phyloP scores from a whole-genome alignment of 306 rosid genomes.

The Malus orientalis region DNA sequence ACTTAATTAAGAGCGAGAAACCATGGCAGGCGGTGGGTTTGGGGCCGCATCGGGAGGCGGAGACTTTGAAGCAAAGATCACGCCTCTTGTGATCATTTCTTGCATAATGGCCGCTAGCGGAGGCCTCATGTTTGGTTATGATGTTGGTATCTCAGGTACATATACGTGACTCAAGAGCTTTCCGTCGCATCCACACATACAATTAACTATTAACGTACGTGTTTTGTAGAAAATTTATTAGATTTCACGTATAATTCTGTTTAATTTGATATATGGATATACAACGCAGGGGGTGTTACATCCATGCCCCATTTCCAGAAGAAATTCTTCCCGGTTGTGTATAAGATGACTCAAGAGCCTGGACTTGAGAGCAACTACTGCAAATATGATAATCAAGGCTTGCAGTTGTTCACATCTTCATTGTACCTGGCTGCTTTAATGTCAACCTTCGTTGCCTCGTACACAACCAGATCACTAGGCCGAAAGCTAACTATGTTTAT shows the following conservation, averaged over 20 bases:
- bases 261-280: not conserved
- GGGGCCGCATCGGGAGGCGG: not conserved
- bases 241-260: not conserved
- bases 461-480: slow-evolving; percentile 39
- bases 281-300: slow-evolving; percentile 50
- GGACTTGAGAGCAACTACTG: slow-evolving; percentile 46
- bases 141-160: slow-evolving; percentile 14
- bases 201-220: not conserved
- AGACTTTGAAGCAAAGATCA: slow-evolving; percentile 11
- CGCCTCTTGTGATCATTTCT: slow-evolving; percentile 13
- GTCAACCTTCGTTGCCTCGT: slow-evolving; percentile 47
- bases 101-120: slow-evolving; percentile 20
- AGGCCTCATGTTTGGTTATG: slow-evolving; percentile 20
- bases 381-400: slow-evolving; percentile 51
- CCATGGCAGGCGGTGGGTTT: slow-evolving; percentile 5
- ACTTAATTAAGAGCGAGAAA: not conserved
- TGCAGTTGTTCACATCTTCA: slow-evolving; percentile 67
- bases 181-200: not conserved
- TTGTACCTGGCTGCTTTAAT: slow-evolving; percentile 51
- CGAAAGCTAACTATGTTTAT: slow-evolving; percentile 58
- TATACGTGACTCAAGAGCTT: not conserved
- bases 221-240: not conserved
- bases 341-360: slow-evolving; percentile 15
- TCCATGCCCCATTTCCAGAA: slow-evolving; percentile 42
- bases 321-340: slow-evolving; percentile 51